A percentile compares a stretch with the other conserved stretches of the same genome.
Evolutionary conservation across 148 eudicot genomes (phyloP).

Genomic region (Talinum fruticosum): DNA sequence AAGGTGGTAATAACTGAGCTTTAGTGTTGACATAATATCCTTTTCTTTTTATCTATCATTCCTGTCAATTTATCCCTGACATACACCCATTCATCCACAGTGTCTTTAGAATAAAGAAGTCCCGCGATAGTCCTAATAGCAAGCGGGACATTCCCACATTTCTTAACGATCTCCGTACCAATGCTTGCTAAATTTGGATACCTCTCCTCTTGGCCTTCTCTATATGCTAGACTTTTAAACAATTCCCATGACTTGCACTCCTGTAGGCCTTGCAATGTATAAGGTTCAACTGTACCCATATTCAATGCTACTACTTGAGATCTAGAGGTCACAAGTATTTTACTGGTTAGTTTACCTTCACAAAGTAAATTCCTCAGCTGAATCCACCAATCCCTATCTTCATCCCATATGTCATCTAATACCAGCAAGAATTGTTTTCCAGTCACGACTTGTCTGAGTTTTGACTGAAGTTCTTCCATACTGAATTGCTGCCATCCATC

Average conservation of each 20-base stretch:
- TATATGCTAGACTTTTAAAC: conserved; percentile 5
- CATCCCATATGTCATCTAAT: conserved; percentile 10
- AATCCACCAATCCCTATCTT: background rate
- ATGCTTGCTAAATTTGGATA: background rate
- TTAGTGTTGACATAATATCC: background rate
- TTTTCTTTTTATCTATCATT: background rate
- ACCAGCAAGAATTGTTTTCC: conserved; percentile 12
- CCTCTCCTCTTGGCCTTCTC: background rate
- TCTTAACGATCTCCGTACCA: background rate
- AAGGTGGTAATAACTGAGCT: conserved; percentile 8
- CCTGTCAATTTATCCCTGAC: background rate
- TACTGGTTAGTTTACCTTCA: conserved; percentile 4
- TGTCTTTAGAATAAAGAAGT: background rate
- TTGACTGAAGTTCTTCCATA: background rate
- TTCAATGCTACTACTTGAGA: background rate
- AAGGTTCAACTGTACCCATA: background rate
- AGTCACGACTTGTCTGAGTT: background rate
- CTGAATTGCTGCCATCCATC: background rate
- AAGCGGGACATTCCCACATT: conserved; percentile 14
- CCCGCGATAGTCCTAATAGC: conserved; percentile 1
- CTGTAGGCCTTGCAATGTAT: background rate
- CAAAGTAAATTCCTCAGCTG: background rate
- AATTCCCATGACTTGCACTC: conserved; percentile 1
- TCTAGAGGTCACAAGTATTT: conserved; percentile 7
- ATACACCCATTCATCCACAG: conserved; percentile 7